Conservation (phyloP, 345 rosid species). For the Eucalyptus cloeziana region DNA sequence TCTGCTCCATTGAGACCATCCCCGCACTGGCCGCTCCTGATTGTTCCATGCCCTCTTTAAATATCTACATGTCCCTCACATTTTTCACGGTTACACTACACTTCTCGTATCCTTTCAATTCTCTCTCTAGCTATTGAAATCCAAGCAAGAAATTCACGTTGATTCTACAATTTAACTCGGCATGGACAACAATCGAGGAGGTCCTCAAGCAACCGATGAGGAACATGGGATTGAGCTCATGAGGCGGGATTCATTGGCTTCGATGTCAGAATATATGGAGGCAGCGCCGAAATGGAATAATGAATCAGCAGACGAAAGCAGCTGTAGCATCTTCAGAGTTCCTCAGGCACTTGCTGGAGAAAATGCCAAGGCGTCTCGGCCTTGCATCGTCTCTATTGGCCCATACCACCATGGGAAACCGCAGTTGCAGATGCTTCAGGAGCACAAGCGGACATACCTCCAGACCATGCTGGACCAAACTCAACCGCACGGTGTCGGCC, state of each 20-base stretch:
- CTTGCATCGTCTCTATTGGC: neutral
- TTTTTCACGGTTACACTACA: neutral
- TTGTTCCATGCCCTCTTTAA: neutral
- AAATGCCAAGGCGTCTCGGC: accelerated
- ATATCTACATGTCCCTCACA: neutral
- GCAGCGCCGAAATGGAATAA: accelerated
- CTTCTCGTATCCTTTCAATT: neutral
- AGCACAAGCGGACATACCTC: neutral
- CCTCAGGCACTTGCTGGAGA: neutral
- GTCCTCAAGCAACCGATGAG: neutral
- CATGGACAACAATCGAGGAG: neutral
- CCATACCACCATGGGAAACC: accelerated
- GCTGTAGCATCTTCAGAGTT: neutral
- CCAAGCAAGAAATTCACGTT: neutral
- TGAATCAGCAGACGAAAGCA: neutral
- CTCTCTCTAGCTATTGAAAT: neutral
- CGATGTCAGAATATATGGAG: accelerated
- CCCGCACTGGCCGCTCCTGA: accelerated
- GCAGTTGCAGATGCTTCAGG: neutral
- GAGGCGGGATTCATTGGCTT: accelerated
- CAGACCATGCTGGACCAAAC: neutral
- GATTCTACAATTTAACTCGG: neutral
- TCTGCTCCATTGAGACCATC: too few relatives aligned
- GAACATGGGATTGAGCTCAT: neutral
- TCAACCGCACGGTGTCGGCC: neutral